phyloP scores from a whole-genome alignment of 2,329 filamentous ascomycete species.

The Kalmusia sp. region DNA sequence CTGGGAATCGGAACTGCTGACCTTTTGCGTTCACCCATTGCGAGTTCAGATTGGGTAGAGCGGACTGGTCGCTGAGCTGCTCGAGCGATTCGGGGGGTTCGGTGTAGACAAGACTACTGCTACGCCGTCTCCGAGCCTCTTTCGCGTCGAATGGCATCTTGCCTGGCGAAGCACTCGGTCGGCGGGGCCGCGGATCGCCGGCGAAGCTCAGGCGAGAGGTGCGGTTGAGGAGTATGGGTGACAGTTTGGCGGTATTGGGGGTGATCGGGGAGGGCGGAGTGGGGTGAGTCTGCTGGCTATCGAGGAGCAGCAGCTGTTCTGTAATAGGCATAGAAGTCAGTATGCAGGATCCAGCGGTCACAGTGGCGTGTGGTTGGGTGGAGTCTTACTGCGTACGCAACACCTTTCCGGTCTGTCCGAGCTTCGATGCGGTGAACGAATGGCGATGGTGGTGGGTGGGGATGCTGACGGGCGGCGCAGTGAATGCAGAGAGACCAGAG shows the following conservation, averaged over 20 bases:
- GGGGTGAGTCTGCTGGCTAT: conserved; percentile 4
- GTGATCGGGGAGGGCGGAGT: conserved; percentile 5
- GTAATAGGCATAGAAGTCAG: conserved; percentile 3
- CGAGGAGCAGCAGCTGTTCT: conserved; percentile 7
- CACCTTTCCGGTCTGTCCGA: conserved; percentile 37
- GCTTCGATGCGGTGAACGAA: conserved; percentile 30
- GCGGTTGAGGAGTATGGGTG: conserved; percentile 87
- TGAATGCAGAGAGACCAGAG: neutral
- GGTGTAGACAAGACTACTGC: conserved; percentile 98
- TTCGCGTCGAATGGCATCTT: conserved; percentile 56
- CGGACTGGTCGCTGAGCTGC: conserved; percentile 95
- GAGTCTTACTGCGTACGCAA: conserved; percentile 41
- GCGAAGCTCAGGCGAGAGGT: conserved; percentile 82
- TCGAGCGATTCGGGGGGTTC: conserved; percentile 96
- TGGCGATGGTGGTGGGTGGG: conserved; percentile 19
- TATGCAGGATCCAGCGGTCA: neutral
- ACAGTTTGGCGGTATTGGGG: conserved; percentile 90
- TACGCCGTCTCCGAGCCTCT: conserved; percentile 82
- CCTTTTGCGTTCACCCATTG: conserved; percentile 99
- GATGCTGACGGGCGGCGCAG: conserved; percentile 11
- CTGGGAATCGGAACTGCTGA: conserved; percentile 56
- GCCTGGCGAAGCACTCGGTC: conserved; percentile 32
- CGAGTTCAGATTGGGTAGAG: conserved; percentile 92
- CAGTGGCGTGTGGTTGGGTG: conserved; percentile 17
- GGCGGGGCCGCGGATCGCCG: conserved; percentile 69